These are phyloP conservation scores for Nicotiana benthamiana DNA, from an alignment of 257 asterid species.

Conservation along the genomic window DNA sequence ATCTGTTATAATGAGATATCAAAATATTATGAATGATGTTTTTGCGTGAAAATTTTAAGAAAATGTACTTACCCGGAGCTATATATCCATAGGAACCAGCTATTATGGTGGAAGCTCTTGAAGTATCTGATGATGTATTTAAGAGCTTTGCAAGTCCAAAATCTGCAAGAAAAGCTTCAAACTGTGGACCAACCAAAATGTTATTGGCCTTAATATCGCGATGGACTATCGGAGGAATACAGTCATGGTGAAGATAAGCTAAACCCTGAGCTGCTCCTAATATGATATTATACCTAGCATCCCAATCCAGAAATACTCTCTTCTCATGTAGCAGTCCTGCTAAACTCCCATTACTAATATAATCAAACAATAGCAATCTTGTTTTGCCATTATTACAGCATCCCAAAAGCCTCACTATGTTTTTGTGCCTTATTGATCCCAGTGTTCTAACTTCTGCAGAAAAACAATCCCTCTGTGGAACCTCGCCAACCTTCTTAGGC, in stretches of 20 bases:
- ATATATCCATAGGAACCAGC: conserved; percentile 76
- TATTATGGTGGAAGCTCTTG: conserved; percentile 35
- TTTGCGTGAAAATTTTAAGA: too few relatives aligned
- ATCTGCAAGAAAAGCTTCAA: conserved; percentile 69
- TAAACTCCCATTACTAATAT: conserved; percentile 63
- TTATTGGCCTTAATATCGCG: conserved; percentile 69
- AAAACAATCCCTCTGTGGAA: conserved; percentile 47
- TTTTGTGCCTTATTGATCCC: conserved; percentile 65
- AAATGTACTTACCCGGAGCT: conserved; percentile 55
- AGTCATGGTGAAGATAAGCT: conserved; percentile 73
- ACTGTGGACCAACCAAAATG: conserved; percentile 54
- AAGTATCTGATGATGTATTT: conserved; percentile 33
- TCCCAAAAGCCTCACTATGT: conserved; percentile 64
- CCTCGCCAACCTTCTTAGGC: conserved; percentile 48
- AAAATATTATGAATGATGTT: background rate
- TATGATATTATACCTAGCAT: conserved; percentile 56
- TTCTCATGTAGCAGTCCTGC: conserved; percentile 53
- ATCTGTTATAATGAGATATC: background rate
- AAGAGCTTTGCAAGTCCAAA: conserved; percentile 65
- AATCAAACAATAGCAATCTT: conserved; percentile 57
- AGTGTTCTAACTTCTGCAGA: conserved; percentile 61
- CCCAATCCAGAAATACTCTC: conserved; percentile 46
- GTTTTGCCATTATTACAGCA: conserved; percentile 70
- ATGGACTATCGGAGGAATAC: conserved; percentile 65
- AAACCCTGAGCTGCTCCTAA: conserved; percentile 69